A percentile compares a stretch with the other conserved stretches of the same genome.
phyloP scores from a whole-genome alignment of 768 basidiomycete species.

The Erythrobasidium yunnanense region DNA sequence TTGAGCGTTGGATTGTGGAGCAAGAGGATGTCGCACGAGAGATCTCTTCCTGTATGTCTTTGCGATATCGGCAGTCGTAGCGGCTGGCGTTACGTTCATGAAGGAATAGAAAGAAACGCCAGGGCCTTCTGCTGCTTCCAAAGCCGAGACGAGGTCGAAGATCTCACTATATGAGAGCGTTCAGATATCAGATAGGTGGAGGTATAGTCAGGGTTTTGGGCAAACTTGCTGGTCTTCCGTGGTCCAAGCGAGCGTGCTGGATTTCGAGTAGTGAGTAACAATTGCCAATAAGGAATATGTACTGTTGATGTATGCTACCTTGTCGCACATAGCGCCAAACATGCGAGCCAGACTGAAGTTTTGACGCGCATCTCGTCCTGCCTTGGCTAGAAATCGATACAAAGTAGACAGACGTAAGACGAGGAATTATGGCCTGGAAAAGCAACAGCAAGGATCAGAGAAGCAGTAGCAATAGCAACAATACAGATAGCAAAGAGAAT shows the following conservation, averaged over 20 bases:
- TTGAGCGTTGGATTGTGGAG: background rate
- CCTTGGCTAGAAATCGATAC: too few species aligned
- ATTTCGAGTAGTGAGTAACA: too few species aligned
- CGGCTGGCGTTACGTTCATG: slow-evolving; percentile 67
- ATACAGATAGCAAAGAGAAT: background rate
- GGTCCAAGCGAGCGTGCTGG: slow-evolving; percentile 11
- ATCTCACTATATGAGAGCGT: slow-evolving; percentile 29
- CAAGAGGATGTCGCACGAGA: slow-evolving; percentile 29
- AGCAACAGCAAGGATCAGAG: background rate
- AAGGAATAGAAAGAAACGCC: slow-evolving; percentile 94
- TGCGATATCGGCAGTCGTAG: slow-evolving; percentile 62
- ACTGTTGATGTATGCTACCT: too few species aligned
- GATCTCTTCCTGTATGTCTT: slow-evolving; percentile 83
- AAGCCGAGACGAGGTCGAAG: slow-evolving; percentile 36
- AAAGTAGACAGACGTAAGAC: background rate
- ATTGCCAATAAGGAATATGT: too few species aligned
- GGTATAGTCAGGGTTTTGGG: background rate
- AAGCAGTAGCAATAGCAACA: background rate
- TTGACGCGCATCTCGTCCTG: background rate
- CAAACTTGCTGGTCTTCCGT: slow-evolving; percentile 17
- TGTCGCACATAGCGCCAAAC: background rate
- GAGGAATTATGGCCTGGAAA: background rate
- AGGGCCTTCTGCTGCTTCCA: slow-evolving; percentile 50
- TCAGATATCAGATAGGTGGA: too few species aligned
- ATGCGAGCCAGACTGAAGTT: background rate